phyloP scores from a whole-genome alignment of 352 stramenopile genomes.

The Phytopythium aichiense region DNA sequence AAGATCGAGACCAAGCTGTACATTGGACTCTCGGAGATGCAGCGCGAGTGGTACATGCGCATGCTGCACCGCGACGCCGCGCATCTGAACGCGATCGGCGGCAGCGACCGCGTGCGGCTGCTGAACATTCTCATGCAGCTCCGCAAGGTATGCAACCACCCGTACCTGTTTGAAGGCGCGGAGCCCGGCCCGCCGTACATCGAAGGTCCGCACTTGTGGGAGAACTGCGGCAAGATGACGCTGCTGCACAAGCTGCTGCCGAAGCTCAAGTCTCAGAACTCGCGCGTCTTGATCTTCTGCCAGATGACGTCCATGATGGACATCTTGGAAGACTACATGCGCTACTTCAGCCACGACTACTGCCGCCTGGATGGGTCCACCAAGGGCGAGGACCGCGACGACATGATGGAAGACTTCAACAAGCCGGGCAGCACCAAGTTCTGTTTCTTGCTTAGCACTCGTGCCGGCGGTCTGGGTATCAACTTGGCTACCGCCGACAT shows the following conservation, averaged over 20 bases:
- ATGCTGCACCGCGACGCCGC: slow-evolving; percentile 94
- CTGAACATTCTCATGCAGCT: slow-evolving; percentile 99
- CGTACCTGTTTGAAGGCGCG: slow-evolving; percentile 99
- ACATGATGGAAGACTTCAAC: slow-evolving; percentile 99
- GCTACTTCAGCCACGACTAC: slow-evolving; percentile 82
- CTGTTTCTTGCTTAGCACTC: slow-evolving; percentile 96
- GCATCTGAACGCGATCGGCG: slow-evolving; percentile 96
- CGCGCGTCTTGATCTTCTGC: slow-evolving; percentile 98
- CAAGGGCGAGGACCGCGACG: slow-evolving; percentile 82
- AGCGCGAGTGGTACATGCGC: slow-evolving; percentile 98
- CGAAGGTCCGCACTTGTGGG: slow-evolving; percentile 97
- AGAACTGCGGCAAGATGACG: slow-evolving; percentile 98
- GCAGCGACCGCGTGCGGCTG: slow-evolving; percentile 92
- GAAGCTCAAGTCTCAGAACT: slow-evolving; percentile 83
- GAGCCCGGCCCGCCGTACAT: slow-evolving; percentile 96
- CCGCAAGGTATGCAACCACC: slow-evolving; percentile 99
- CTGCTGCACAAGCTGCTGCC: slow-evolving; percentile 94
- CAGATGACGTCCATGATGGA: slow-evolving; percentile 99
- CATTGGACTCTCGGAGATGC: slow-evolving; percentile 96
- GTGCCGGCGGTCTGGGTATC: slow-evolving; percentile 95
- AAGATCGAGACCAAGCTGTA: slow-evolving; percentile 99
- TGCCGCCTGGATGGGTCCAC: slow-evolving; percentile 81
- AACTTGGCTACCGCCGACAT: slow-evolving; percentile 99
- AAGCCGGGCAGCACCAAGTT: slow-evolving; percentile 95
- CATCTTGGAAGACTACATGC: slow-evolving; percentile 99